These are phyloP conservation scores for Mycosphaerella sp. DNA, from an alignment of 2,329 filamentous ascomycete species.

Conservation along the genomic window DNA sequence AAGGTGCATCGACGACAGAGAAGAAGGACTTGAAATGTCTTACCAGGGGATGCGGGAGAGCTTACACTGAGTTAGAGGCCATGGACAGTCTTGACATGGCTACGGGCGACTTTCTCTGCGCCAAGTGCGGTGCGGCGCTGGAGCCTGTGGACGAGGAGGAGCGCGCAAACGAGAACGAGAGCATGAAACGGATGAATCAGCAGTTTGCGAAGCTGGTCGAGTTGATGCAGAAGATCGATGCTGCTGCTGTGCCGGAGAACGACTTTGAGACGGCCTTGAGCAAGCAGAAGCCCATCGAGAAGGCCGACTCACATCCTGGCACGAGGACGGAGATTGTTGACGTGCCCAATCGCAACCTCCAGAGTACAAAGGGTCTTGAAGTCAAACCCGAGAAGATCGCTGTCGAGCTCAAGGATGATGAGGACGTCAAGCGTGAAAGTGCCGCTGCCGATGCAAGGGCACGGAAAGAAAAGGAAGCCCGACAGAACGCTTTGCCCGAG, in stretches of 20 bases:
- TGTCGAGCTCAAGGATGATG: conserved; percentile 33
- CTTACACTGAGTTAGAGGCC: conserved; percentile 87
- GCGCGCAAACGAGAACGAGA: conserved; percentile 49
- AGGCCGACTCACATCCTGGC: conserved; percentile 61
- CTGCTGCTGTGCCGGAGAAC: conserved; percentile 64
- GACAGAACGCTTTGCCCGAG: conserved; percentile 33
- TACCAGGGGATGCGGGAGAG: conserved; percentile 61
- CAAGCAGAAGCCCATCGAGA: conserved; percentile 56
- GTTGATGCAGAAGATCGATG: conserved; percentile 68
- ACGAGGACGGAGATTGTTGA: conserved; percentile 35
- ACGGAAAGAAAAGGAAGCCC: conserved; percentile 31
- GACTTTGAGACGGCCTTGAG: conserved; percentile 64
- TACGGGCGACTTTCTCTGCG: conserved; percentile 62
- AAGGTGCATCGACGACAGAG: conserved; percentile 69
- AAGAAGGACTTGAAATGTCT: conserved; percentile 87
- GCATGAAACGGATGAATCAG: conserved; percentile 67
- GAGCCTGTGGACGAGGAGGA: conserved; percentile 57
- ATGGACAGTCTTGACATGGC: conserved; percentile 63
- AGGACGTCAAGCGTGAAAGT: conserved; percentile 30
- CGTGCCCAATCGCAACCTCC: conserved; percentile 28
- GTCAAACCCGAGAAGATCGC: conserved; percentile 33
- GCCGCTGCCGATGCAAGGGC: conserved; percentile 29
- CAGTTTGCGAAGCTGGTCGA: conserved; percentile 74
- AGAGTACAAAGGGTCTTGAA: conserved; percentile 31
- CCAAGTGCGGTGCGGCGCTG: conserved; percentile 63